Evolutionary conservation across 768 basidiomycete genomes (phyloP), one percentile per base, ranked within the genome.

Genomic region (Tubosaeta brunneosetosa): DNA sequence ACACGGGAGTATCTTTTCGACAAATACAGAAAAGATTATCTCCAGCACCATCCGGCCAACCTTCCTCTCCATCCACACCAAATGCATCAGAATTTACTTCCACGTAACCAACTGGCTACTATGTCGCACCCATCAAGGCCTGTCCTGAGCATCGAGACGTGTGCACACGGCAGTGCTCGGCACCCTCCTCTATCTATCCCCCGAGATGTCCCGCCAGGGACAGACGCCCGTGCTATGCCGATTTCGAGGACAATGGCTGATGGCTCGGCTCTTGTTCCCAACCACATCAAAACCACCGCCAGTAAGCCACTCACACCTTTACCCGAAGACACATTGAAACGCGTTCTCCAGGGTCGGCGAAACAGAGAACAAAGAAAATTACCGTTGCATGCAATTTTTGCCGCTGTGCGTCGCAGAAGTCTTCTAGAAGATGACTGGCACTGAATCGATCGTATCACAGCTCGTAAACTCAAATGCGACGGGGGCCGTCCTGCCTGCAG

Each of bases 371-470:
- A 49, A 91, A 90, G 76, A 91, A 92, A 71, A 91, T 91, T 49
- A 89, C 86, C 19, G 88, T 91, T 42, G 90, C 90, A 36, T 92
- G 90, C 74, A 91, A 92, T 69, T 92, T 92, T 68, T 92, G 90
- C 73, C 85, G 90, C 56, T 91, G 90, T 91, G 68, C 72, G 88
- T 78, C 42, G 38, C 50, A 49, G 52, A 49, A 44, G 34, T 51
- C 56, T 55, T 61, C 19, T 36, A 38, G 26, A 48, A 55, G 52
- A 25, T 50, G 43, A 49, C 37, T 44, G 49, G 51, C 46, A 60
- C 58, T 62, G 49, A 62, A 62, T 36, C 49, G 55, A 57, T 59
- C 47, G 43, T 54, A 58, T 49, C 55, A 48, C 68, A 91, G 90
- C 89, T 46, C 83, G 90, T 55, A 92, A 92, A 73, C 77, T 92